These are phyloP conservation scores for Pulveroboletus ravenelii DNA, from an alignment of 768 basidiomycete species.

Conservation along the genomic window DNA sequence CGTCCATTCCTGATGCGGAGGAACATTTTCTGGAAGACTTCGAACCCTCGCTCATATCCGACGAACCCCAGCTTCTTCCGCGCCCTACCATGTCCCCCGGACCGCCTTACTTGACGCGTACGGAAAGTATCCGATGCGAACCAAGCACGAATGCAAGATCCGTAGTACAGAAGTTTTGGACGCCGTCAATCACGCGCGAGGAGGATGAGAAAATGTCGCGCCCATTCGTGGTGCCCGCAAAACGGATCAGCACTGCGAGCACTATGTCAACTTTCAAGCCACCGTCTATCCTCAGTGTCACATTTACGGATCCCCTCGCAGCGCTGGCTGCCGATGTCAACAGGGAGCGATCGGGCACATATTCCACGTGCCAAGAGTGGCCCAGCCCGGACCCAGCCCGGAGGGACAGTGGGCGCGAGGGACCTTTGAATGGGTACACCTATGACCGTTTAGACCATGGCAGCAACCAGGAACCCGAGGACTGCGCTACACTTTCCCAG, in stretches of 20 bases:
- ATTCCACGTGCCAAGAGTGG: neutral
- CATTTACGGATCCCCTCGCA: conserved; percentile 29
- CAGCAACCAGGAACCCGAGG: too few relatives aligned
- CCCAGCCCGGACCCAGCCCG: too few relatives aligned
- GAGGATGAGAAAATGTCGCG: conserved; percentile 41
- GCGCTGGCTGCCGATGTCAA: conserved; percentile 17
- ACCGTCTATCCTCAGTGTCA: conserved; percentile 28
- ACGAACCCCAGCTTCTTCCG: conserved; percentile 28
- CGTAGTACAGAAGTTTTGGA: conserved; percentile 25
- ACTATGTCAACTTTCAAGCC: conserved; percentile 43
- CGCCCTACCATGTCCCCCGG: conserved; percentile 15
- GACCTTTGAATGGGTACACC: too few relatives aligned
- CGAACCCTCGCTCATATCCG: conserved; percentile 17
- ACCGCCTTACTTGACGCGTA: conserved; percentile 22
- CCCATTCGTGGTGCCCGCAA: conserved; percentile 37
- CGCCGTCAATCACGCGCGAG: conserved; percentile 41
- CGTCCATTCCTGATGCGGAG: conserved; percentile 23
- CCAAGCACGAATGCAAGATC: conserved; percentile 33
- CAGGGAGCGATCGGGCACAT: conserved; percentile 24
- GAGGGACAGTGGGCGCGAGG: too few relatives aligned
- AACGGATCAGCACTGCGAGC: conserved; percentile 45
- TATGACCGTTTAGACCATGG: too few relatives aligned
- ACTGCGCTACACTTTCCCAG: too few relatives aligned
- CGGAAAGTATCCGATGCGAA: conserved; percentile 19
- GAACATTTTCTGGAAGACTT: conserved; percentile 19